phyloP scores from a whole-genome alignment of 2,329 filamentous ascomycete genomes.

The Trichoderma koningii region DNA sequence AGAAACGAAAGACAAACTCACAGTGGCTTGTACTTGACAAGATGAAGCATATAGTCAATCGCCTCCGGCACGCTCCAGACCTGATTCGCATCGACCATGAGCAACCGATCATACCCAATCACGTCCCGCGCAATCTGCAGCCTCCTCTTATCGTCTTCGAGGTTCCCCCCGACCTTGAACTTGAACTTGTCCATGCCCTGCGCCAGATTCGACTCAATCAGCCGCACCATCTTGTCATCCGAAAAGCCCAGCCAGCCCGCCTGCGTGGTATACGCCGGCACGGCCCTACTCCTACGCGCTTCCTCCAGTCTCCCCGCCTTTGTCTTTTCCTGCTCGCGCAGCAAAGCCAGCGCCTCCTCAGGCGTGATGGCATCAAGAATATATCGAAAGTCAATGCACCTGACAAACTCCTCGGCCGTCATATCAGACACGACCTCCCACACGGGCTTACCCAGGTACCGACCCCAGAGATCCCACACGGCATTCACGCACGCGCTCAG shows the following conservation, averaged over 20 bases:
- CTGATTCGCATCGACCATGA: constrained; percentile 94
- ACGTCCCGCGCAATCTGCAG: constrained; percentile 73
- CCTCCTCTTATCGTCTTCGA: constrained; percentile 72
- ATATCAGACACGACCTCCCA: constrained; percentile 89
- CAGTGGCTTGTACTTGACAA: constrained; percentile 73
- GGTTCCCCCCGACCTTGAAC: constrained; percentile 76
- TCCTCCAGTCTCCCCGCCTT: constrained; percentile 73
- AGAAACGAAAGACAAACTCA: not conserved
- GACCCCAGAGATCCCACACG: constrained; percentile 94
- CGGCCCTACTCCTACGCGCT: constrained; percentile 70
- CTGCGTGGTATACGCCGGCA: constrained; percentile 85
- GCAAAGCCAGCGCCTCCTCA: constrained; percentile 73
- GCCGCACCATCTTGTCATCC: constrained; percentile 77
- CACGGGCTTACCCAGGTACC: constrained; percentile 78
- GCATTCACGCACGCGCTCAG: constrained; percentile 90
- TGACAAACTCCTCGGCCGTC: constrained; percentile 80
- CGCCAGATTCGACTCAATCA: constrained; percentile 71
- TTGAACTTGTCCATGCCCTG: constrained; percentile 85
- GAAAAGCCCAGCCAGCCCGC: constrained; percentile 90
- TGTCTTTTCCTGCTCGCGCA: constrained; percentile 64
- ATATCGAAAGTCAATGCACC: constrained; percentile 89
- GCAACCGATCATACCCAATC: constrained; percentile 80
- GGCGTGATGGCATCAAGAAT: constrained; percentile 88
- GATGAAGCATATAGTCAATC: constrained; percentile 79
- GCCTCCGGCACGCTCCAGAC: constrained; percentile 89